A percentile compares a stretch with the other conserved stretches of the same genome.
phyloP scores from a whole-genome alignment of 2,329 filamentous ascomycete genomes.

The Aspergillus ustus region DNA sequence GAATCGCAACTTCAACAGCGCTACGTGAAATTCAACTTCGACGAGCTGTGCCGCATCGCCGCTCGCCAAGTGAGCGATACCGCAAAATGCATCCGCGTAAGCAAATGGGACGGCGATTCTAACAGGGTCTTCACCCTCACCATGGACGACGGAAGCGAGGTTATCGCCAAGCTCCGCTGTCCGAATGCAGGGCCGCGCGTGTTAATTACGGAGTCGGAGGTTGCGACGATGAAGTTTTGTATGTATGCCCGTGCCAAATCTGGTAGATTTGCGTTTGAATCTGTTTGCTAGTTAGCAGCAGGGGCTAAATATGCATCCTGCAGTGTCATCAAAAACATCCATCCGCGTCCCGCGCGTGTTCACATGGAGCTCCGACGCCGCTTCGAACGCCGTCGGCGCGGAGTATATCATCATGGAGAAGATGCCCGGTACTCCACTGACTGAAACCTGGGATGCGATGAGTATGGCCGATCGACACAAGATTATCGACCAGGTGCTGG shows the following conservation, averaged over 20 bases:
- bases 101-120: conserved; percentile 26
- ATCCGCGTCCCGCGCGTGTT: conserved; percentile 42
- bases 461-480: conserved; percentile 24
- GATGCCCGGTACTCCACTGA: conserved; percentile 37
- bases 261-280: neutral
- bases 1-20: conserved; percentile 26
- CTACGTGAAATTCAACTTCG: conserved; percentile 36
- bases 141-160: conserved; percentile 28
- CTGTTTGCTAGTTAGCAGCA: too few relatives aligned
- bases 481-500: conserved; percentile 30
- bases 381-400: conserved; percentile 40
- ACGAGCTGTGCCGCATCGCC: conserved; percentile 35
- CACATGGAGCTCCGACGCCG: conserved; percentile 35
- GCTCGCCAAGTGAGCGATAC: conserved; percentile 20
- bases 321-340: conserved; percentile 21
- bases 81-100: conserved; percentile 30
- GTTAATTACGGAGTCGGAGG: conserved; percentile 41
- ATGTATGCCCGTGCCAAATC: conserved; percentile 5
- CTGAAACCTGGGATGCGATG: conserved; percentile 37
- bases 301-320: conserved; percentile 3
- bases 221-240: conserved; percentile 39
- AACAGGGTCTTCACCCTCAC: conserved; percentile 32
- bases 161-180: conserved; percentile 32
- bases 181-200: conserved; percentile 29
- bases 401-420: conserved; percentile 51